Evolutionary conservation across 768 basidiomycete genomes (phyloP).

Genomic region (Leucocoprinus leucothites): DNA sequence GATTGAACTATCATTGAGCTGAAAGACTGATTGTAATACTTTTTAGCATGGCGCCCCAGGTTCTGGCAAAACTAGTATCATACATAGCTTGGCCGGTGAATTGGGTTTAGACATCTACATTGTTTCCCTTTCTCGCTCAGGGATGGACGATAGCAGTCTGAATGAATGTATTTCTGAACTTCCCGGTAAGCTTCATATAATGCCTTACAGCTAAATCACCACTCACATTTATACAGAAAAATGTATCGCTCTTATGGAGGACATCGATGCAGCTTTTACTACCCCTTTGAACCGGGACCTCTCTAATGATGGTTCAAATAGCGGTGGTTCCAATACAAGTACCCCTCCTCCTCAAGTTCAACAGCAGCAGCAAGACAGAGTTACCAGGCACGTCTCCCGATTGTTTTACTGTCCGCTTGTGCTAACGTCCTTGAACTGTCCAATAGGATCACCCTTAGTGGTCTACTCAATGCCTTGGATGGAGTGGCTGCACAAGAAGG

Average conservation of each 20-base stretch:
- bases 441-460: constrained; percentile 53
- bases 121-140: constrained; percentile 58
- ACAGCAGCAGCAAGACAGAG: constrained; percentile 10
- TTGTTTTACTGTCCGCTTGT: too few relatives aligned
- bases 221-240: constrained; percentile 28
- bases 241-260: constrained; percentile 80
- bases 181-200: constrained; percentile 36
- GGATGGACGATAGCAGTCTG: constrained; percentile 61
- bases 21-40: neutral
- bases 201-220: too few relatives aligned
- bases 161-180: constrained; percentile 56
- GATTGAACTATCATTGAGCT: too few relatives aligned
- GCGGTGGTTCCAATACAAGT: too few relatives aligned
- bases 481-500: constrained; percentile 49
- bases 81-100: constrained; percentile 76
- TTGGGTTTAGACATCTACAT: constrained; percentile 73
- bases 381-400: neutral
- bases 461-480: constrained; percentile 67
- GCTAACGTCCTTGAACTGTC: too few relatives aligned
- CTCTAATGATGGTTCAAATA: neutral
- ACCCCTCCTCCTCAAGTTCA: too few relatives aligned
- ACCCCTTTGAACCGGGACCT: constrained; percentile 39
- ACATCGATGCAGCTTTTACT: constrained; percentile 76
- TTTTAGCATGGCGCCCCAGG: constrained; percentile 68
- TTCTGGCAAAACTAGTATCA: constrained; percentile 76